Base-by-base conservation (phyloP, 345 rosid genomes). In the Combretum micranthum region DNA sequence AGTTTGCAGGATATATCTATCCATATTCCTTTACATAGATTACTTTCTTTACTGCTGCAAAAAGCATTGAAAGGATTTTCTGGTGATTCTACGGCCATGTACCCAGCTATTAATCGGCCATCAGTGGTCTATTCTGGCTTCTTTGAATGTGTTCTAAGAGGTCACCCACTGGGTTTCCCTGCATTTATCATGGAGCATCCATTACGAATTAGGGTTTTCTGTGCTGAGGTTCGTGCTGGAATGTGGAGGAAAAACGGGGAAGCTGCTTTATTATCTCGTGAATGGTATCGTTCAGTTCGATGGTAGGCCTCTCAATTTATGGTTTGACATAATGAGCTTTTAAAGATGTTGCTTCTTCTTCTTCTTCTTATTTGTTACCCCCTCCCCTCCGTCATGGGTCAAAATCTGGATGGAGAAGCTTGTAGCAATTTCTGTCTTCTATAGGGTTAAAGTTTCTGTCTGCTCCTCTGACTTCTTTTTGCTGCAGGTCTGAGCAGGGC, bases 211-310 rank as follows among this genome's bases (percentile, higher is more conserved):
- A 83, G 94, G 83, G 99, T 82, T 23, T 93, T 93, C 60, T 87
- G 88, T 75, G 86, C 99, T 25, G 79, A 93, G 64, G 88, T 93
- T 67, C 82, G 70, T 57, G 94, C 96, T 63, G 96, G 96, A 74
- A 86, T 89, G 97, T 93, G 99, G 99, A 82, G 76, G 66, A 93
- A 76, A n/a, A 88, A 93, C 71, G 96, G 81, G 53, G 97, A 93
- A 68, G 65, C 83, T 69, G 89, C 91, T 47, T 32, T 77, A 67
- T 64, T 84, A 60, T 73, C 82, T 67, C 73, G 69, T 56, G 91
- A 89, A 60, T 88, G 83, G 88, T 89, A 88, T 61, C 89, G 86
- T 55, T 82, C 97, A 50, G 86, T 68, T 66, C 85, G 83, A 32
- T 82, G 97, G 97, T 93, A 68, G 42, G 93, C 74, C 53, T 7